Percentiles rank a stretch among this genome's conserved stretches.
Evolutionary conservation across 495 filamentous ascomycete genomes (phyloP).

Genomic region (Neurospora africana): DNA sequence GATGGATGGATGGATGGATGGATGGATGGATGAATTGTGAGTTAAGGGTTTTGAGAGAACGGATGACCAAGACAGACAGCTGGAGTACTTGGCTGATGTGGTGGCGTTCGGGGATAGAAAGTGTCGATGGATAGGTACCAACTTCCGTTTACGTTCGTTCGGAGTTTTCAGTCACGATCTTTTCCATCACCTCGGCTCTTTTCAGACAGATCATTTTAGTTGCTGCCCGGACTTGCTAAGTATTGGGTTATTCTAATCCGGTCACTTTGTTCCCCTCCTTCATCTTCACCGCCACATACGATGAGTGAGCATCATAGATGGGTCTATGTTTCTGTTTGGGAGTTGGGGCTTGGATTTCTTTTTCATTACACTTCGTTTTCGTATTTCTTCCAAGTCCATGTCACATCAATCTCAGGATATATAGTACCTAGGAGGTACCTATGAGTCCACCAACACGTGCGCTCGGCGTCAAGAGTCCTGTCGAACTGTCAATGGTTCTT

Average conservation of each 20-base stretch:
- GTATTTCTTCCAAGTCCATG: neutral
- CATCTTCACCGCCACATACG: neutral
- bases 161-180: neutral
- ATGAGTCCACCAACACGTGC: neutral
- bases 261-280: neutral
- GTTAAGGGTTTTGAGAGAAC: no score
- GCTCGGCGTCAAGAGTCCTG: neutral
- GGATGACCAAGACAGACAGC: no score
- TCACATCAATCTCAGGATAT: neutral
- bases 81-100: neutral
- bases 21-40: no score
- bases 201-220: neutral
- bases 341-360: neutral
- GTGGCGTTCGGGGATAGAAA: neutral
- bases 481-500: neutral
- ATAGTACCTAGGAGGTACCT: neutral
- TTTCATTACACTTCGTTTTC: neutral
- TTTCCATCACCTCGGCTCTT: neutral
- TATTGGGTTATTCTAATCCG: neutral
- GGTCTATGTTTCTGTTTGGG: neutral
- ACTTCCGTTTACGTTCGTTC: neutral
- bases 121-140: neutral
- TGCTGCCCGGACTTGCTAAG: neutral
- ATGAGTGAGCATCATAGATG: neutral
- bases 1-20: no score